Evolutionary conservation across 257 asterid genomes (phyloP).

Genomic region (Haberlea rhodopensis): DNA sequence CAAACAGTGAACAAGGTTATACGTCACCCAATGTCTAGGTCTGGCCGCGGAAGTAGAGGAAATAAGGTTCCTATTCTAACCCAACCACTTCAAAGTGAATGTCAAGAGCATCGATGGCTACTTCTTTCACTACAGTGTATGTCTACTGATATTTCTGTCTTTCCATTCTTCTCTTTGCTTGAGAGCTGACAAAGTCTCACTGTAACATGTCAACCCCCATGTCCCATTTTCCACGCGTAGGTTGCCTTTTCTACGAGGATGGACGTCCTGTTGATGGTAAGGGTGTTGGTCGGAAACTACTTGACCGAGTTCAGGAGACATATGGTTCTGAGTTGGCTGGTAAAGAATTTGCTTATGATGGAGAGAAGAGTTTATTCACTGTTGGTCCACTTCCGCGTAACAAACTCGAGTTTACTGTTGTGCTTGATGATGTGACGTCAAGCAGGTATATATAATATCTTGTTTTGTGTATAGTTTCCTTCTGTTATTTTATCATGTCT

Average conservation of each 20-base stretch:
- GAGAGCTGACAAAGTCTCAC: not conserved
- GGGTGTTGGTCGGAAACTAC: slow-evolving; percentile 84
- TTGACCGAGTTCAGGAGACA: slow-evolving; percentile 77
- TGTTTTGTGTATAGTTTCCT: slow-evolving; percentile 7
- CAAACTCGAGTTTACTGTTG: too few species aligned
- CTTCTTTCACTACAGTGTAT: slow-evolving; percentile 90
- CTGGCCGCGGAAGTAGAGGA: slow-evolving; percentile 72
- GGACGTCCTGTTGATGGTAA: slow-evolving; percentile 91
- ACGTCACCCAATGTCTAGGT: slow-evolving; percentile 78
- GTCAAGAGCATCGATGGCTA: slow-evolving; percentile 62
- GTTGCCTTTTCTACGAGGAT: slow-evolving; percentile 91
- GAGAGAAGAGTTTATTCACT: slow-evolving; percentile 87
- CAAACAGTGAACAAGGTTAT: slow-evolving; percentile 47
- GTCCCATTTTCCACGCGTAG: slow-evolving; percentile 33
- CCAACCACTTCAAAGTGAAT: slow-evolving; percentile 80
- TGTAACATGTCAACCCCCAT: too few species aligned
- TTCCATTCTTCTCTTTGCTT: slow-evolving; percentile 2
- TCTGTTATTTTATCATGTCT: not conserved
- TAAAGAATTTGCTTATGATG: too few species aligned
- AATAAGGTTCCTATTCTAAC: slow-evolving; percentile 69
- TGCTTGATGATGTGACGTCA: slow-evolving; percentile 78
- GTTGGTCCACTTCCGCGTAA: slow-evolving; percentile 81
- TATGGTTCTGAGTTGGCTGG: slow-evolving; percentile 75
- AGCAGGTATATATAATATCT: slow-evolving; percentile 43
- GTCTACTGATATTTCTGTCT: slow-evolving; percentile 18